Base-by-base conservation (phyloP, 257 asterid genomes). In the Datura wrightii region DNA sequence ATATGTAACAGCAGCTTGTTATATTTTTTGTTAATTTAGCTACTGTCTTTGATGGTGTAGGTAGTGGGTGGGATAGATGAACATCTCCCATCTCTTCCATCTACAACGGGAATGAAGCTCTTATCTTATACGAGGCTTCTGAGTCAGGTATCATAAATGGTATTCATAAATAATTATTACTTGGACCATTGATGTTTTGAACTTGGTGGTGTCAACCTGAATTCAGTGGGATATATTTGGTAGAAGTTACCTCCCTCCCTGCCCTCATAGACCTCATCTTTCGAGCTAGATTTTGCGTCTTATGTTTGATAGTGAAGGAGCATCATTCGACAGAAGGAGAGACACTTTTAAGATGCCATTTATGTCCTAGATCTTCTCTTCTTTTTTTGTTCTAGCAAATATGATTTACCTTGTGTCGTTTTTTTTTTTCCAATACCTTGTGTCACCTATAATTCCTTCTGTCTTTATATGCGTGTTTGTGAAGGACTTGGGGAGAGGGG, bases 31-130 rank as follows among this genome's bases (percentile, higher is more conserved):
- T 80, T 82, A 63, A 85, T 70, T 65, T 78, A 10, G 69, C 71
- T 44, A 79, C 69, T 81, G 55, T 59, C 48, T 74, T 86, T 62
- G 60, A 86, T 89, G 63, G 19, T 74, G 74, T 87, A 96, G 99
- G 99, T 96, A 59, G 97, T 96, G 76, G 99, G 98, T 67, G 98
- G 97, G 79, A 89, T 92, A 52, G 97, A 94, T 87, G 95, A 94
- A 80, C 94, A 94, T 90, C 94, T 96, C 84, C 99, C 98, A 71
- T 92, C 99, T 83, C 97, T 94, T 87, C 98, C 99, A 65, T 88
- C 93, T 36, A 82, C 89, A 58, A 37, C 94, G 18, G 94, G 99
- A 86, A 93, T 94, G 82, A 88, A 90, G 91, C 88, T 93, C 80
- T 72, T 96, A 84, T 94, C 98, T 3, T 94, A 93, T 88, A 72